A percentile compares a stretch with the other conserved stretches of the same genome.
These are phyloP conservation scores for Vaccinium vitisidaea DNA, from an alignment of 148 eudicot genomes.

Conservation along the genomic window DNA sequence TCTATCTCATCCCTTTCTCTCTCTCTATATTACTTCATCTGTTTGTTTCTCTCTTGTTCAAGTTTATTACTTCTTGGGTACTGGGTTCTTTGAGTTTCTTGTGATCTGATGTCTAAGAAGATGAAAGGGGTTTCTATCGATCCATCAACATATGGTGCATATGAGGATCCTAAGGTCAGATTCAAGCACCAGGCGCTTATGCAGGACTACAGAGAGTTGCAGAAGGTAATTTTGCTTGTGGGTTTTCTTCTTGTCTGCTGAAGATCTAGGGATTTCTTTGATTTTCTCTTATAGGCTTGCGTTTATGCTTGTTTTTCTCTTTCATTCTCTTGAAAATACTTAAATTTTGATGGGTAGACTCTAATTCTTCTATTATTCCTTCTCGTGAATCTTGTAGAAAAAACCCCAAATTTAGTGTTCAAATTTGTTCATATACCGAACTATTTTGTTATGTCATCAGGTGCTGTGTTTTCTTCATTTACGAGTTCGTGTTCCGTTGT, in stretches of 20 bases:
- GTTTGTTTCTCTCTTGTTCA: conserved; percentile 5
- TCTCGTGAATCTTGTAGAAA: neutral
- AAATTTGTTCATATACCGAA: neutral
- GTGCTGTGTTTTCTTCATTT: neutral
- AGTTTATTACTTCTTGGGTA: conserved; percentile 10
- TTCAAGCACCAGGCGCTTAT: conserved; percentile 40
- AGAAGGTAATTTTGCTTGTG: conserved; percentile 27
- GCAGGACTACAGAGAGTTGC: conserved; percentile 40
- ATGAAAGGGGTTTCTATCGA: conserved; percentile 37
- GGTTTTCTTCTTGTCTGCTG: conserved; percentile 16
- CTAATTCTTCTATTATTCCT: neutral
- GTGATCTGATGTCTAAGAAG: conserved; percentile 43
- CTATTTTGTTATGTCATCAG: neutral
- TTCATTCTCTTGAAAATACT: neutral
- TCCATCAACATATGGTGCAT: conserved; percentile 22
- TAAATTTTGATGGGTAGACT: neutral
- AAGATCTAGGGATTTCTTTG: conserved; percentile 15
- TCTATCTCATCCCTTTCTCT: neutral
- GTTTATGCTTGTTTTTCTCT: neutral
- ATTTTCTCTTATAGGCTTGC: neutral
- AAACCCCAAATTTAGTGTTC: neutral
- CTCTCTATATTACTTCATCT: neutral
- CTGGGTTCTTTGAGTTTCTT: conserved; percentile 18
- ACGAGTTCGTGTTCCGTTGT: neutral
- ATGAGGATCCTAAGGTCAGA: conserved; percentile 31